These are phyloP conservation scores for Trichoderma breve DNA, from an alignment of 2,329 filamentous ascomycete species.

Conservation along the genomic window DNA sequence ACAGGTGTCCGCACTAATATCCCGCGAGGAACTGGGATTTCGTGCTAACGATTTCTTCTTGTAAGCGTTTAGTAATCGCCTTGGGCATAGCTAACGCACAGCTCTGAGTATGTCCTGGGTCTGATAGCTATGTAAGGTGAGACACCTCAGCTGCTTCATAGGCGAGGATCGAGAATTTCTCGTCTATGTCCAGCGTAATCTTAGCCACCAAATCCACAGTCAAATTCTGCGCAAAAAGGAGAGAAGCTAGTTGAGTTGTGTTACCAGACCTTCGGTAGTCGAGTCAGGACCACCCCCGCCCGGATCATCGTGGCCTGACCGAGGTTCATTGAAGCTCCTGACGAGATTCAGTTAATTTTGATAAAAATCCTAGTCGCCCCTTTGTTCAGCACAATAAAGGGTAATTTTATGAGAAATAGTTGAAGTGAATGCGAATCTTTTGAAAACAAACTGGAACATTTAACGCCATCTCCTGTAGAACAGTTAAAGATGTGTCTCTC, in stretches of 20 bases:
- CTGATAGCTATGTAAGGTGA: conserved; percentile 32
- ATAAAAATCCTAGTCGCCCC: background rate
- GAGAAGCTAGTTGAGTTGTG: background rate
- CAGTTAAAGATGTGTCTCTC: background rate
- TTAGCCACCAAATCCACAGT: background rate
- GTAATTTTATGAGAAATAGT: background rate
- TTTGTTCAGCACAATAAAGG: background rate
- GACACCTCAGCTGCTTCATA: conserved; percentile 7
- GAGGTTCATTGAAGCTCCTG: background rate
- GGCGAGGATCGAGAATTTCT: background rate
- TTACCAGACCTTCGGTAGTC: background rate
- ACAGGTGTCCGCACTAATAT: conserved; percentile 23
- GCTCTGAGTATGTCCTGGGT: conserved; percentile 30
- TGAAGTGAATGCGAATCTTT: background rate
- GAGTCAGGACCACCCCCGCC: conserved; percentile 5
- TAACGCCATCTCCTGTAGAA: background rate
- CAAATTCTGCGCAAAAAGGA: background rate
- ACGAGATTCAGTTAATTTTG: background rate
- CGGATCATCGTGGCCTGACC: background rate
- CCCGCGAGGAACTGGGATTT: conserved; percentile 28
- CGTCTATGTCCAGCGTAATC: background rate
- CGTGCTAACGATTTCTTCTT: conserved; percentile 25
- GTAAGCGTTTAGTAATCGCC: background rate
- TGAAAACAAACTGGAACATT: background rate
- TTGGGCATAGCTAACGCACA: conserved; percentile 19